phyloP scores from a whole-genome alignment of 1,284 basidiomycete species.

The Trametes versicolor region DNA sequence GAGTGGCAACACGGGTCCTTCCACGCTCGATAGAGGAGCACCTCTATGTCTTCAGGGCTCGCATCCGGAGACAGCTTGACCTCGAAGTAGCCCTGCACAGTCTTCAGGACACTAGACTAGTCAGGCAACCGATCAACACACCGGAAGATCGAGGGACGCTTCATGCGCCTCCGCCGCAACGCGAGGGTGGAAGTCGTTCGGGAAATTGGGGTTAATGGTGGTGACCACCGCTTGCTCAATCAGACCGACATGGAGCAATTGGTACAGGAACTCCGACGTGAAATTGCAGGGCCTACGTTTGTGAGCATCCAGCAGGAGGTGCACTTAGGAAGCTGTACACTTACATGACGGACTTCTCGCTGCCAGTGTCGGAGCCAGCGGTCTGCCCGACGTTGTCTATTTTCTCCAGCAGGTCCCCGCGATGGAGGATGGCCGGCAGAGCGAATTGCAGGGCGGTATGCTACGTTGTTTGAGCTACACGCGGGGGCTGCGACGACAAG shows the following conservation, averaged over 20 bases:
- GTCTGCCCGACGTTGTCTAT: constrained; percentile 37
- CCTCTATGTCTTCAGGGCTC: constrained; percentile 57
- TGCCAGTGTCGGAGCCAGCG: constrained; percentile 28
- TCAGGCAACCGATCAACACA: constrained; percentile 39
- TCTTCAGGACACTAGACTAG: constrained; percentile 10
- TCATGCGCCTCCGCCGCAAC: constrained; percentile 68
- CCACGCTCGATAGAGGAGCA: constrained; percentile 66
- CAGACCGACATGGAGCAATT: constrained; percentile 62
- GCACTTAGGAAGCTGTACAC: neutral
- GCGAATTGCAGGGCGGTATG: constrained; percentile 65
- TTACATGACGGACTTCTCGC: constrained; percentile 35
- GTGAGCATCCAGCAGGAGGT: no score
- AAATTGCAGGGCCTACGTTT: constrained; percentile 55
- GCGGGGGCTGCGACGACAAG: neutral
- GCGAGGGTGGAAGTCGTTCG: constrained; percentile 57
- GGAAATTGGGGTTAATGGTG: constrained; percentile 59
- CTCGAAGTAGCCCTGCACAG: constrained; percentile 65
- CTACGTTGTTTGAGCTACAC: constrained; percentile 47
- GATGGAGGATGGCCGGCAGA: constrained; percentile 56
- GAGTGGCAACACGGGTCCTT: constrained; percentile 68
- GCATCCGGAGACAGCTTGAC: constrained; percentile 66
- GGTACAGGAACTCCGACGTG: constrained; percentile 66
- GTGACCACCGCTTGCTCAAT: constrained; percentile 61
- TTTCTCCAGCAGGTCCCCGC: constrained; percentile 57
- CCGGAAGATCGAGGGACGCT: constrained; percentile 61